Base-by-base conservation (phyloP, 495 filamentous ascomycete genomes). In the Podospora pseudocomata region DNA sequence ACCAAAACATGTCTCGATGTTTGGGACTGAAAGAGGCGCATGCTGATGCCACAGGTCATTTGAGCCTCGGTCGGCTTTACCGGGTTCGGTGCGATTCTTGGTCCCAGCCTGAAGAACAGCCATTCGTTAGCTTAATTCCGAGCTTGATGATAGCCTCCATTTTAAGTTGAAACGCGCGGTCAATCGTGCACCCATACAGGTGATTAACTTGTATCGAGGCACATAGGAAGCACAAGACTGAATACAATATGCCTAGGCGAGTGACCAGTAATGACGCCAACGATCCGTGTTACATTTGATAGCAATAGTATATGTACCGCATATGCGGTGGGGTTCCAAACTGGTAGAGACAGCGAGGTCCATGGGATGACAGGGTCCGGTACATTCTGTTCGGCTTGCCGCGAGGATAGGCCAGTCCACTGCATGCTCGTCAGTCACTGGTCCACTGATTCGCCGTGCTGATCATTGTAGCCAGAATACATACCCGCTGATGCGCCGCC, bases 401-500 rank as follows among this genome's bases (percentile, higher is more conserved):
- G 90, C 32, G 94, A 87, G 27, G 93, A 88, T 55, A 95, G 77
- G 72, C 86, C 88, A 27, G 90, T 86, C 95, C 94, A 98, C 93
- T 94, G 72, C 15, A 13, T 49, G 39, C 39, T 49, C 39, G 39
- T 49, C 39, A 5, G 55, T 20, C 4, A 16, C 67, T 68, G 32
- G 63, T 57, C 11, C 63, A 49, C 39, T 49, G 13, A 39, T 28
- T 7, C 30, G 63, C 26, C 20, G 32, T 2, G 26, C 1, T n/a
- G 1, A 16, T 23, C 7, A 23, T 23, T 18, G 44, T 20, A 60
- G 16, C 63, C 18, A 7, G 7, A 60, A 62, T 57, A 82, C 89
- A 32, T 81, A 93, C 92, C 94, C 95, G 98, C 85, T 99, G 95
- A 65, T 82, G 87, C 67, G 95, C 91, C 15, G 91, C 94, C 63